Evolutionary conservation across 2,329 filamentous ascomycete genomes (phyloP), one percentile per base, ranked within the genome.

Genomic region (Capronia epimyces): DNA sequence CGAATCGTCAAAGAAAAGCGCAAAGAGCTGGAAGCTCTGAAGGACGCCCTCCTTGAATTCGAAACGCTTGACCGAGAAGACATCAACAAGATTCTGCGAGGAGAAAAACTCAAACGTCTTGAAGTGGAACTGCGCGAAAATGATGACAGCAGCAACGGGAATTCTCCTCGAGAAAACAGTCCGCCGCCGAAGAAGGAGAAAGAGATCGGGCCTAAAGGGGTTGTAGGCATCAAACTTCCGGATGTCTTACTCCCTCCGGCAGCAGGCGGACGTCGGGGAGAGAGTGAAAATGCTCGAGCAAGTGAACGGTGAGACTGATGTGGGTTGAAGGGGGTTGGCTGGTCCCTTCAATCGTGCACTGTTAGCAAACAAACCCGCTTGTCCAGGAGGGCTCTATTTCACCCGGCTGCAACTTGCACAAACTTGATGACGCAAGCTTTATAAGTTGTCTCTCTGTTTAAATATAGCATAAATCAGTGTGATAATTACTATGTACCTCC

Each of bases 41-140:
- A 93, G 22, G 83, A 90, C 64, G 93, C 90, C 4, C 77, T 98
- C 8, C 82, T 98, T 27, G 84, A 96, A 69, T 97, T 96, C 68
- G 93, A 98, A 75, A 96, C 89, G 0, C 73, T 98, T 45, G 86
- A 86, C 67, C 87, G 85, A 68, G 83, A 86, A 2, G 93, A 98
- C 69, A 94, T 97, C 57, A 83, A 90, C 68, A 88, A 86, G 73
- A 87, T 97, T 4, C 83, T 98, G 57, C 81, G 80, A 46, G 93
- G 93, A 29, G 89, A 96, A 71, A 84, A 86, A 65, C 74, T 98
- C 31, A 76, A 83, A 1, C 87, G 87, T 53, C 70, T 87, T 9
- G 44, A 78, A 76, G 54, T 73, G 69, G 34, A 86, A 63, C 69
- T 91, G 13, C 88, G 58, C 52, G 46, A 55, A 66, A 49, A 64